Conservation (phyloP, 2,329 filamentous ascomycete species). For the Zarea fungicola region DNA sequence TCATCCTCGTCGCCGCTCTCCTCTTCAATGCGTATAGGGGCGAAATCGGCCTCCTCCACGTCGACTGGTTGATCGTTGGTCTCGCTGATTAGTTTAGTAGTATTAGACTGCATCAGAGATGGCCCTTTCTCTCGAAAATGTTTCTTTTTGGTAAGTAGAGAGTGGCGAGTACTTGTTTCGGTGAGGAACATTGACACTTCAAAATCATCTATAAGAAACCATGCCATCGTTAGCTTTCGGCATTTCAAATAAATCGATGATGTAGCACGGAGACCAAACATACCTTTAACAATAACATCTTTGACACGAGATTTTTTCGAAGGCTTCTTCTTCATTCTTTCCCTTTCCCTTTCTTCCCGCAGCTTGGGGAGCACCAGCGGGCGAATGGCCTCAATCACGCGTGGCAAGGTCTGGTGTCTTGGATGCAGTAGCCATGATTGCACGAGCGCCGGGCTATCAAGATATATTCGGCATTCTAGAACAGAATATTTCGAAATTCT, state of each 20-base stretch:
- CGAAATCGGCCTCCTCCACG: slow-evolving; percentile 39
- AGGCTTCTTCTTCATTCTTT: slow-evolving; percentile 50
- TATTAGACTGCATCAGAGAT: slow-evolving; percentile 54
- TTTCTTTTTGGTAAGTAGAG: slow-evolving; percentile 81
- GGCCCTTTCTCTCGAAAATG: slow-evolving; percentile 58
- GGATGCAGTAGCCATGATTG: slow-evolving; percentile 80
- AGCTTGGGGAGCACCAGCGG: slow-evolving; percentile 87
- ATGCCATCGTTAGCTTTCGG: slow-evolving; percentile 12
- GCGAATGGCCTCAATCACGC: slow-evolving; percentile 78
- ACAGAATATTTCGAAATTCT: slow-evolving; percentile 91
- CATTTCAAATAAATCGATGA: background rate
- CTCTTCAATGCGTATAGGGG: slow-evolving; percentile 40
- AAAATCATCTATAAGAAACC: slow-evolving; percentile 68
- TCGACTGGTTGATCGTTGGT: slow-evolving; percentile 50
- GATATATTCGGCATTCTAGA: slow-evolving; percentile 93
- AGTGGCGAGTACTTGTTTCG: slow-evolving; percentile 78
- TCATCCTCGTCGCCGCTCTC: slow-evolving; percentile 35
- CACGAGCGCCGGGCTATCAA: slow-evolving; percentile 80
- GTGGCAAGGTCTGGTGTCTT: slow-evolving; percentile 69
- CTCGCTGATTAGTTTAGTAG: slow-evolving; percentile 54
- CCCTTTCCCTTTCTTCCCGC: slow-evolving; percentile 71
- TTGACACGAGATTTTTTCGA: slow-evolving; percentile 79
- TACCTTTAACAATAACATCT: slow-evolving; percentile 79
- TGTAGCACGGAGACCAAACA: background rate
- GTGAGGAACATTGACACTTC: slow-evolving; percentile 93